Evolutionary conservation across 208 protist species (phyloP).

Genomic region (Trichomonas vaginalis): DNA sequence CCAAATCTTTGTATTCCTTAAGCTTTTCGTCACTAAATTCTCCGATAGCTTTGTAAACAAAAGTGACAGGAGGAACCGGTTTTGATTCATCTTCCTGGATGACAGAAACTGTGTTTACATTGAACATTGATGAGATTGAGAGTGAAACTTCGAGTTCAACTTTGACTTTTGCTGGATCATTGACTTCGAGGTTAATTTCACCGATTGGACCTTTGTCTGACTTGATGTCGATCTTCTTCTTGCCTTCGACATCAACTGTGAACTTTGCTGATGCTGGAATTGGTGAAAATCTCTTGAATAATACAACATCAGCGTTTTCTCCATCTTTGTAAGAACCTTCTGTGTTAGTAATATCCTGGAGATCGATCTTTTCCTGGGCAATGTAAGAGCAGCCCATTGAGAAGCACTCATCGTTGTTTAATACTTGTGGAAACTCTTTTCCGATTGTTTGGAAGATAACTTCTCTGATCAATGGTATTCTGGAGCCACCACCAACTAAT

Average conservation of each 20-base stretch:
- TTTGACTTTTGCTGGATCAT: background rate
- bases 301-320: background rate
- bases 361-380: background rate
- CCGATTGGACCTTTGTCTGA: background rate
- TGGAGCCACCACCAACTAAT: constrained; percentile 19
- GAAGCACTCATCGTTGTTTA: background rate
- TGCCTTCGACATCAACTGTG: background rate
- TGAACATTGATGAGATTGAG: background rate
- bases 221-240: background rate
- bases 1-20: background rate
- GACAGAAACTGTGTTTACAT: background rate
- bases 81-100: background rate
- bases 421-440: background rate
- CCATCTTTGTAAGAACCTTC: background rate
- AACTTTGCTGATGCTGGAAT: background rate
- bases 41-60: background rate
- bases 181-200: background rate
- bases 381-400: background rate
- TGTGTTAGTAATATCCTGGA: background rate
- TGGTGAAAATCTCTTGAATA: background rate
- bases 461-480: constrained; percentile 20
- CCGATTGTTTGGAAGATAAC: constrained; percentile 6
- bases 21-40: background rate
- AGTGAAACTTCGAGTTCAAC: background rate
- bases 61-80: background rate